Evolutionary conservation across 441 rosid genomes (phyloP), one percentile per base, ranked within the genome.

Genomic region (Caryocar brasiliense): DNA sequence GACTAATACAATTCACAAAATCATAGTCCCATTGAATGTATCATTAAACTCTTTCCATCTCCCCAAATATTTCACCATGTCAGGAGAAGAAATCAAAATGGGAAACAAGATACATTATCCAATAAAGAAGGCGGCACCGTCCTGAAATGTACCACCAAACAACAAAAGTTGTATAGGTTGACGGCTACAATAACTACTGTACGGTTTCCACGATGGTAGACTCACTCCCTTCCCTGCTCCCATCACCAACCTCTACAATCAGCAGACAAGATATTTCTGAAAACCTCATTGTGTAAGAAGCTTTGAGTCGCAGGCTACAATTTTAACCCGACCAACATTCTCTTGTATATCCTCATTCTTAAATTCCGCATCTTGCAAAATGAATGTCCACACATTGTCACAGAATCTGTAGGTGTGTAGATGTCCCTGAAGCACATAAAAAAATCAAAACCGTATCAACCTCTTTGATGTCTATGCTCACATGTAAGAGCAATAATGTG

Each of bases 331-430:
- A 36, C 82, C 58, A 3, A 92, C 93, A 36, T 6, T 45, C 79
- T 92, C 95, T 34, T 8, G 67, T 4, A 64, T 19, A 0, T 85
- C 95, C 9, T 92, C 95, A 8, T 28, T 65, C 77, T 92, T 83
- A 66, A 92, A 88, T 61, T 11, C 0, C 0, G 95, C 99, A 41
- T 72, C 62, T 60, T 82, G 95, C 58, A 92, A 69, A 70, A 92
- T 83, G 77, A 92, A 92, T 52, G 99, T 92, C 99, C 99, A 92
- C 2, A 92, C 95, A 28, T 84, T 86, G 89, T 92, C 99, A 47
- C 97, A 88, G 76, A 83, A 92, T 68, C 97, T 80, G 68, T 92
- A 88, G n/a, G 97, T 88, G 74, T 88, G 99, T 62, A 88, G 73
- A 65, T 92, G 97, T 26, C 97, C 99, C 99, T 88, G 88, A 30